These are phyloP conservation scores for Cercospora nicotianae DNA, from an alignment of 2,329 filamentous ascomycete genomes.

Conservation along the genomic window DNA sequence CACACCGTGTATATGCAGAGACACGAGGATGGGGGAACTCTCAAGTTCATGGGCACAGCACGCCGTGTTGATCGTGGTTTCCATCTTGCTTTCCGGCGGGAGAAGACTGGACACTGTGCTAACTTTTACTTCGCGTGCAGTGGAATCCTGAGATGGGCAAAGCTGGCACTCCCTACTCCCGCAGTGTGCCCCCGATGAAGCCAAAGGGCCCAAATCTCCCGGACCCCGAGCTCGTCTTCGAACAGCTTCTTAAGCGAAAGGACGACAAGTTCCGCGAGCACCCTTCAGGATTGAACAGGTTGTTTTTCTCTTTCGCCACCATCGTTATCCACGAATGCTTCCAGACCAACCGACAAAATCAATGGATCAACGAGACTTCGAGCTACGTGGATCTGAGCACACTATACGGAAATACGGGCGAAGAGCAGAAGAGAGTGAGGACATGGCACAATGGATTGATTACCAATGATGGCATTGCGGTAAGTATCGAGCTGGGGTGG, in stretches of 20 bases:
- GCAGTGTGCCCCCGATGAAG: conserved; percentile 49
- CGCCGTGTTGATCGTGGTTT: too few species aligned
- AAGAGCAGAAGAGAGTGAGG: conserved; percentile 46
- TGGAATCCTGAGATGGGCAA: conserved; percentile 52
- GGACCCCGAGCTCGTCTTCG: conserved; percentile 51
- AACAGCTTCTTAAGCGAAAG: conserved; percentile 47
- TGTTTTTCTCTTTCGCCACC: conserved; percentile 52
- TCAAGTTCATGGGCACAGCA: too few species aligned
- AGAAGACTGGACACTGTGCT: not conserved
- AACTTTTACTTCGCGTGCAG: not conserved
- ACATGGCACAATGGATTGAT: conserved; percentile 48
- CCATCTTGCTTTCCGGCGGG: too few species aligned
- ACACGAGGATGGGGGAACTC: too few species aligned
- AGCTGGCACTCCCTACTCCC: conserved; percentile 50
- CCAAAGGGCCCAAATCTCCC: conserved; percentile 53
- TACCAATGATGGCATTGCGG: conserved; percentile 47
- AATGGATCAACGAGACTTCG: conserved; percentile 50
- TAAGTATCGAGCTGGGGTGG: not conserved
- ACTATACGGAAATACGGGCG: conserved; percentile 48
- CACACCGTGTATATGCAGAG: too few species aligned
- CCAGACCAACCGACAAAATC: conserved; percentile 44
- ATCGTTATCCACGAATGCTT: conserved; percentile 53
- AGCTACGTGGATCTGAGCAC: conserved; percentile 52
- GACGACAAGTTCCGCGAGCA: conserved; percentile 45
- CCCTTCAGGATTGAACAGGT: conserved; percentile 47